Evolutionary conservation across 2,329 filamentous ascomycete genomes (phyloP), one percentile per base, ranked within the genome.

Genomic region (Aspergillus sp.): DNA sequence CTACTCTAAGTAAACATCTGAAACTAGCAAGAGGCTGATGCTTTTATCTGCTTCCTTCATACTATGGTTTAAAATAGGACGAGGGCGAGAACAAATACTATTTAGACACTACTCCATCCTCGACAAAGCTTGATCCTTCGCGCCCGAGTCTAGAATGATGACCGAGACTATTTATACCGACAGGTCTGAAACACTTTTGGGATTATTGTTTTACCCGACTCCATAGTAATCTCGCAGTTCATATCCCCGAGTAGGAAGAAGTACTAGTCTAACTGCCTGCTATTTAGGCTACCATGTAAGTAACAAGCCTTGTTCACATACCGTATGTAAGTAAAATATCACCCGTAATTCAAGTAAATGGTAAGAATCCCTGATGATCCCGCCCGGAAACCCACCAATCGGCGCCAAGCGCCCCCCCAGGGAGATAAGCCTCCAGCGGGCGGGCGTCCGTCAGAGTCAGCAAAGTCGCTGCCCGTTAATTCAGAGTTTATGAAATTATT

Each of bases 351-450:
- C 4, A 27, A 11, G 10, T 42, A 30, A 54, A 54, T 48, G 23
- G 36, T 17, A 25, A 36, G 10, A 56, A 48, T 48, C 42, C 42
- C 41, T 57, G 42, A 19, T 25, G 25, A 56, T 57, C 39, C 58
- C 36, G 25, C 38, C 32, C 7, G 32, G 47, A 25, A 44, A 44
- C 48, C 53, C 54, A 57, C 54, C 58, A 60, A 57, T 60, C 58
- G 36, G 39, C 48, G 21, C 19, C 30, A 53, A 52, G 23, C 47
- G n/a, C 27, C 27, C 6, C 17, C 17, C 47, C 5, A 48, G 17
- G 8, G 58, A 47, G 48, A 60, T 53, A 60, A 57, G 58, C 58
- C 54, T 60, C 53, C 25, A 36, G 54, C 32, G 32, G 32, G 32
- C 50, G 50, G 21, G 19, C 36, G 41, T 21, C 27, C 50, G 50